phyloP scores from a whole-genome alignment of 1,139 yeast species.

The Geotrichum restrictum region DNA sequence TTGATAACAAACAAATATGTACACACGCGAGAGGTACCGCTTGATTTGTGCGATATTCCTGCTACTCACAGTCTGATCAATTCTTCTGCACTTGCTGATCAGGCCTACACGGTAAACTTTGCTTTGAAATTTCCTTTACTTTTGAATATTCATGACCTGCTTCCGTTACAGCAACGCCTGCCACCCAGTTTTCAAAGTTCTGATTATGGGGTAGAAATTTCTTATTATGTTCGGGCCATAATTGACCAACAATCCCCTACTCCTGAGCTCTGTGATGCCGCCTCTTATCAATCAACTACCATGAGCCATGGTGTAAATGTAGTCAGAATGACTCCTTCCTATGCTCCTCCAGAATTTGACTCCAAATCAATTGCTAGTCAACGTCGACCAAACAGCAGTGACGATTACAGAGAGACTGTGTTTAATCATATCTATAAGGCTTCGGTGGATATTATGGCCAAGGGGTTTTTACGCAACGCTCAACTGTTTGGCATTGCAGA shows the following conservation, averaged over 20 bases:
- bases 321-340: constrained; percentile 9
- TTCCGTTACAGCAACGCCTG: constrained; percentile 12
- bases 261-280: not conserved
- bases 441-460: not conserved
- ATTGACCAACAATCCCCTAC: constrained; percentile 4
- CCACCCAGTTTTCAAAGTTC: constrained; percentile 6
- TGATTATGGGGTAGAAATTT: constrained; percentile 3
- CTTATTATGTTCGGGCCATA: constrained; percentile 8
- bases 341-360: constrained; percentile 17
- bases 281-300: not conserved
- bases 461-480: constrained; percentile 13
- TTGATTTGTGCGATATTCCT: constrained; percentile 4
- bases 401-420: constrained; percentile 1
- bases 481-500: constrained; percentile 17
- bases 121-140: constrained; percentile 9
- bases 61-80: not conserved
- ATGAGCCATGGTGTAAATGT: not conserved
- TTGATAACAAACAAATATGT: not conserved
- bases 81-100: constrained; percentile 3
- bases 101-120: constrained; percentile 3
- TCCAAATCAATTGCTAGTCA: constrained; percentile 4
- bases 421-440: constrained; percentile 15
- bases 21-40: not conserved
- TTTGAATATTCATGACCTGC: not conserved
- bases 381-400: not conserved